Evolutionary conservation across 495 filamentous ascomycete genomes (phyloP).

Genomic region (Penicillium dipodomyicola): DNA sequence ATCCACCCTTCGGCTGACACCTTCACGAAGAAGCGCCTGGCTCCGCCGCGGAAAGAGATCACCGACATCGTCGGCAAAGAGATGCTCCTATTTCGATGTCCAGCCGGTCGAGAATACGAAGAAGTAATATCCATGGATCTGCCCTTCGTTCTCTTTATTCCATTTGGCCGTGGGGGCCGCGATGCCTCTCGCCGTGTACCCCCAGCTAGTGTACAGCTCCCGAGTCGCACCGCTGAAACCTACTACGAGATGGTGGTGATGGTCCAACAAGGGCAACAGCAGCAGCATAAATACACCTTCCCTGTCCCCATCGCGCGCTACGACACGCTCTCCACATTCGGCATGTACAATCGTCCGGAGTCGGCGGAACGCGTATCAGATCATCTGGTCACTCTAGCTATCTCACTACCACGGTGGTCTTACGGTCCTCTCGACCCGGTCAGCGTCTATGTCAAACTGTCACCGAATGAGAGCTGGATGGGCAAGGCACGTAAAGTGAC

Average conservation of each 20-base stretch:
- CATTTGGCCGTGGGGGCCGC: conserved; percentile 84
- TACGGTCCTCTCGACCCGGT: conserved; percentile 96
- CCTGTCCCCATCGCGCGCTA: conserved; percentile 89
- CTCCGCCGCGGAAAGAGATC: conserved; percentile 87
- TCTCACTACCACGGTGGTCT: conserved; percentile 90
- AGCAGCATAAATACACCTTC: conserved; percentile 86
- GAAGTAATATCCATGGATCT: conserved; percentile 95
- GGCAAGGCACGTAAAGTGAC: conserved; percentile 87
- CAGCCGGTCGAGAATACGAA: conserved; percentile 77
- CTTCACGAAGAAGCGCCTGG: conserved; percentile 85
- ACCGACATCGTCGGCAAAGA: conserved; percentile 93
- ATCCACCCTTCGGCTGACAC: conserved; percentile 96
- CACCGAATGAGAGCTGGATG: conserved; percentile 89
- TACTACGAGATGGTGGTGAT: conserved; percentile 95
- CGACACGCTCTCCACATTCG: conserved; percentile 95
- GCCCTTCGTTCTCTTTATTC: conserved; percentile 95
- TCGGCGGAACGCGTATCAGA: conserved; percentile 79
- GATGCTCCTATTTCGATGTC: conserved; percentile 84
- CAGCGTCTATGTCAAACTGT: conserved; percentile 88
- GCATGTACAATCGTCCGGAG: conserved; percentile 98
- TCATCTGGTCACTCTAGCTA: conserved; percentile 86
- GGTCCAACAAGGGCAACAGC: conserved; percentile 82
- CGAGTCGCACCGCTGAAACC: conserved; percentile 90
- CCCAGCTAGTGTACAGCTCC: conserved; percentile 85
- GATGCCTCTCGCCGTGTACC: conserved; percentile 86